Evolutionary conservation across 306 rosid genomes (phyloP).

Genomic region (Cucurbita ficifolia): DNA sequence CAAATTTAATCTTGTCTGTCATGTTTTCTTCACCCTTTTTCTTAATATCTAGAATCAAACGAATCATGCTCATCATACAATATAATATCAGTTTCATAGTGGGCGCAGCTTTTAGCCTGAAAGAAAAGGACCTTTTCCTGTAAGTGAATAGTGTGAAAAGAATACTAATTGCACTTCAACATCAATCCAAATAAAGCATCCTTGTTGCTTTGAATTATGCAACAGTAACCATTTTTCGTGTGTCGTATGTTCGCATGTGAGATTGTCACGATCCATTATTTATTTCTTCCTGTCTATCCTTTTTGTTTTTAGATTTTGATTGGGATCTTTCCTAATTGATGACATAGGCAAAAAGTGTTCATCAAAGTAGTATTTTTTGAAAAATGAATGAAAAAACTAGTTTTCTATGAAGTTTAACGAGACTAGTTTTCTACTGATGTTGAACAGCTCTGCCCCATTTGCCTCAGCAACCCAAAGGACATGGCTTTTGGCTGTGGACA

Average conservation of each 20-base stretch:
- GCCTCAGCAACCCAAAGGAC: constrained; percentile 64
- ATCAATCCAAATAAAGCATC: not conserved
- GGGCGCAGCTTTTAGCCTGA: not conserved
- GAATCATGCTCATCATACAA: not conserved
- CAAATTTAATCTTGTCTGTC: not conserved
- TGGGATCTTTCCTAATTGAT: not conserved
- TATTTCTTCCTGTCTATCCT: not conserved
- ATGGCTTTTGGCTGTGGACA: constrained; percentile 99
- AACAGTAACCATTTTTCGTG: not conserved
- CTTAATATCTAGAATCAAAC: not conserved
- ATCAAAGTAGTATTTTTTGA: not conserved
- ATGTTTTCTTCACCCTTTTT: not conserved
- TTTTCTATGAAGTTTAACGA: not conserved
- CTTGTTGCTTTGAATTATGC: not conserved
- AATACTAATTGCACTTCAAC: not conserved
- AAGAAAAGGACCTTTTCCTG: not conserved
- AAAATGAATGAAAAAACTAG: not conserved
- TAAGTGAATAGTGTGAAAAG: not conserved
- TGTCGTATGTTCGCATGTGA: not conserved
- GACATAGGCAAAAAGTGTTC: not conserved
- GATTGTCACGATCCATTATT: no score
- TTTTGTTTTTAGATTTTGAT: not conserved
- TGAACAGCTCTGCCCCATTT: constrained; percentile 78
- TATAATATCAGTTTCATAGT: not conserved
- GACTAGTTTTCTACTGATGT: not conserved